Evolutionary conservation across 2,329 filamentous ascomycete genomes (phyloP).

Genomic region (Pestalotiopsis sp.): DNA sequence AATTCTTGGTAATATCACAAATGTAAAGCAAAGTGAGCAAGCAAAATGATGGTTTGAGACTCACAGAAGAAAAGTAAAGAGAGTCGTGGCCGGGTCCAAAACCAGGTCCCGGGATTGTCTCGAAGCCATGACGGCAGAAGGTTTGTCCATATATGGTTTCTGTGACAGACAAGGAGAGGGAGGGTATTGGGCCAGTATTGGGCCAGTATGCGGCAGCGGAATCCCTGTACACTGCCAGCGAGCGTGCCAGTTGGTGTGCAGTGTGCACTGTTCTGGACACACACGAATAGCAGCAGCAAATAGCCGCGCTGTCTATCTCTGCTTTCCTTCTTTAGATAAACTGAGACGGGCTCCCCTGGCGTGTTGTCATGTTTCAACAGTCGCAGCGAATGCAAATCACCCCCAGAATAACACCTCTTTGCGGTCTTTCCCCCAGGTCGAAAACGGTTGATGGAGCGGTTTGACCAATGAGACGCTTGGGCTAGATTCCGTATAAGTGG

Average conservation of each 20-base stretch:
- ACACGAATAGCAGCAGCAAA: constrained; percentile 7
- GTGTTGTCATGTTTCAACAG: constrained; percentile 28
- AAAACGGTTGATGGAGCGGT: neutral
- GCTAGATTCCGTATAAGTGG: neutral
- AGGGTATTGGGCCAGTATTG: neutral
- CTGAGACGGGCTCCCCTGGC: constrained; percentile 17
- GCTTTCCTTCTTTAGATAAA: constrained; percentile 21
- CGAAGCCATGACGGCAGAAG: constrained; percentile 10
- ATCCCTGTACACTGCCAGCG: neutral
- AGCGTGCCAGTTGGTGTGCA: neutral
- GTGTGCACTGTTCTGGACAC: neutral
- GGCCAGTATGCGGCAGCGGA: constrained; percentile 3
- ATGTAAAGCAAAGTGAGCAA: neutral
- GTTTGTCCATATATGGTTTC: constrained; percentile 17
- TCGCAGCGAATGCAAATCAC: constrained; percentile 25
- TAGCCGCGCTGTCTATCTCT: constrained; percentile 20
- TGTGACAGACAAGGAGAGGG: neutral
- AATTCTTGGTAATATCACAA: constrained; percentile 13
- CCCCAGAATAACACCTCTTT: neutral
- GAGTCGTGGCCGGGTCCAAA: constrained; percentile 66
- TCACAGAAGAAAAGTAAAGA: constrained; percentile 72
- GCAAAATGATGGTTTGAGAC: constrained; percentile 36
- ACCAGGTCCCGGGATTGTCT: constrained; percentile 13
- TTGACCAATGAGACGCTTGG: neutral
- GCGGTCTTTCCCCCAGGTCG: neutral